Evolutionary conservation across 169 alveolate genomes (phyloP).

Genomic region (Plasmodium berghei): DNA sequence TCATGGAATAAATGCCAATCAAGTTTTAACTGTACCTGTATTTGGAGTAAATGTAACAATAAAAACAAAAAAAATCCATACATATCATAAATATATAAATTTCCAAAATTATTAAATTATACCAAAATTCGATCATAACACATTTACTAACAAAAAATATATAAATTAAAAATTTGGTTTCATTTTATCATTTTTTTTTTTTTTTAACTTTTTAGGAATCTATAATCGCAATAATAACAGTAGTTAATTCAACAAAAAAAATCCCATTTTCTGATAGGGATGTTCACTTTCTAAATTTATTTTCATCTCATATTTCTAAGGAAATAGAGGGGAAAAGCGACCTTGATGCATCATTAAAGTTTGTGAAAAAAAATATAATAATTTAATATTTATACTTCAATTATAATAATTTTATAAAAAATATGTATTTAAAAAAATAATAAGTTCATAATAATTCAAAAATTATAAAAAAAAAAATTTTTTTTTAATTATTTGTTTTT

Average conservation of each 20-base stretch:
- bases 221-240: constrained; percentile 23
- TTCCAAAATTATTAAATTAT: neutral
- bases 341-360: constrained; percentile 16
- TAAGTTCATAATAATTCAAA: neutral
- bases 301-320: constrained; percentile 38
- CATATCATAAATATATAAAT: neutral
- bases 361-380: neutral
- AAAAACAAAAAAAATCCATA: neutral
- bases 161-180: no score
- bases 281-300: constrained; percentile 29
- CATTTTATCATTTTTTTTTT: neutral
- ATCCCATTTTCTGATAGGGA: constrained; percentile 29
- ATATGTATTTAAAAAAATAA: neutral
- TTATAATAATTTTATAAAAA: neutral
- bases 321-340: constrained; percentile 27
- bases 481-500: constrained; percentile 12
- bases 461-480: neutral
- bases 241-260: constrained; percentile 20
- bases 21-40: constrained; percentile 44
- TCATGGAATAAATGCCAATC: constrained; percentile 20
- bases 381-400: neutral
- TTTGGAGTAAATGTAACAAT: constrained; percentile 27
- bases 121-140: neutral
- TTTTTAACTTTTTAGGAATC: constrained; percentile 14
- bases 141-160: no score